Evolutionary conservation across 805 yeast genomes (phyloP).

Genomic region (Suhomyces prunicola): DNA sequence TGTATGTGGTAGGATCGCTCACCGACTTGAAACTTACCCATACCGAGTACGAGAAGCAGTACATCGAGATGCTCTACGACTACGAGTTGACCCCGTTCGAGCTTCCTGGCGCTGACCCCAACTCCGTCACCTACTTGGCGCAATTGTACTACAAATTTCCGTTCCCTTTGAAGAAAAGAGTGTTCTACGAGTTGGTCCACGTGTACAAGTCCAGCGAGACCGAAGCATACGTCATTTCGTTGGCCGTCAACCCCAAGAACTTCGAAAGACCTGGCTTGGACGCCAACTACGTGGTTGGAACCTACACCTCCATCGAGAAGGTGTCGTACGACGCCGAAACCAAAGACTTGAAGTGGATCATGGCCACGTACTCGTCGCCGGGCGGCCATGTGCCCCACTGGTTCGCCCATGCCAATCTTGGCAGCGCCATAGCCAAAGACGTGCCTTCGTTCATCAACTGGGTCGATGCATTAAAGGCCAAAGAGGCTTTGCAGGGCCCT

Average conservation of each 20-base stretch:
- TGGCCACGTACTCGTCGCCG: constrained; percentile 40
- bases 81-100: constrained; percentile 19
- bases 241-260: constrained; percentile 30
- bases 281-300: constrained; percentile 24
- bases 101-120: constrained; percentile 11
- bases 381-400: constrained; percentile 39
- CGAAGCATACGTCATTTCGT: constrained; percentile 28
- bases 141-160: constrained; percentile 34
- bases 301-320: constrained; percentile 37
- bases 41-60: constrained; percentile 34
- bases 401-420: constrained; percentile 28
- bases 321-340: constrained; percentile 19
- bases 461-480: constrained; percentile 11
- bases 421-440: constrained; percentile 37
- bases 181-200: constrained; percentile 36
- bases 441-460: constrained; percentile 38
- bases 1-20: constrained; percentile 11
- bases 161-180: constrained; percentile 33
- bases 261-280: constrained; percentile 13
- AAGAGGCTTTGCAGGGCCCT: neutral
- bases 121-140: constrained; percentile 25
- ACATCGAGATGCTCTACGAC: constrained; percentile 31
- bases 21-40: constrained; percentile 22
- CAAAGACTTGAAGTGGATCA: constrained; percentile 29
- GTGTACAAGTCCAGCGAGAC: constrained; percentile 16